These are phyloP conservation scores for Xylaria sp. DNA, from an alignment of 2,329 filamentous ascomycete species.

Conservation along the genomic window DNA sequence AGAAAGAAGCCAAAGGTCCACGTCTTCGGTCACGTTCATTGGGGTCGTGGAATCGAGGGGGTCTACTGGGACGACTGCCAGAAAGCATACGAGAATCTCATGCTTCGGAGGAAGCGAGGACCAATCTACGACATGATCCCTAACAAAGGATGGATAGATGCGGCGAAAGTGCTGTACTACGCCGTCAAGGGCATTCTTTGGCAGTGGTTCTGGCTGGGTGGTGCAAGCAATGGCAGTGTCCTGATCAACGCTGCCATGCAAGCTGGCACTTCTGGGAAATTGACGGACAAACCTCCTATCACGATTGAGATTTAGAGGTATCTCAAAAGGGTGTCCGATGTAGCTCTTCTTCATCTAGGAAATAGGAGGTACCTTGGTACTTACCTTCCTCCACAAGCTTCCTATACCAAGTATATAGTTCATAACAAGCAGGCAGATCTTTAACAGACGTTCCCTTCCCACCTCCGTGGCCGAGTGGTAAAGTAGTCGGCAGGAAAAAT, in stretches of 20 bases:
- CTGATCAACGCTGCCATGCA: conserved; percentile 70
- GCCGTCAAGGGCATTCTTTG: conserved; percentile 62
- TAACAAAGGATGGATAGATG: conserved; percentile 59
- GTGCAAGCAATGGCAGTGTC: conserved; percentile 60
- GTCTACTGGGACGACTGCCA: conserved; percentile 82
- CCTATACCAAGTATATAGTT: background rate
- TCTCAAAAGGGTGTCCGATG: no score
- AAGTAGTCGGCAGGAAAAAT: background rate
- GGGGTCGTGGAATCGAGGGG: conserved; percentile 74
- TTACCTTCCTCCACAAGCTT: background rate
- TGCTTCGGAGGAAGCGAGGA: conserved; percentile 57
- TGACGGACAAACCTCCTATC: conserved; percentile 54
- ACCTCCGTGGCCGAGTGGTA: background rate
- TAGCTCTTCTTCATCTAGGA: background rate
- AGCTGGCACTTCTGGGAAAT: conserved; percentile 62
- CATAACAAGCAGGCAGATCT: background rate
- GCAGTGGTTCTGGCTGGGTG: conserved; percentile 68
- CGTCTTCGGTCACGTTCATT: conserved; percentile 88
- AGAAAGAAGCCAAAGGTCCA: conserved; percentile 79
- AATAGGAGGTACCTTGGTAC: background rate
- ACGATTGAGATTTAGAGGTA: conserved; percentile 43
- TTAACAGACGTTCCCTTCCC: background rate
- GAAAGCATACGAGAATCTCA: conserved; percentile 74
- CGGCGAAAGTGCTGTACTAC: conserved; percentile 57
- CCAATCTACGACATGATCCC: conserved; percentile 60